A percentile compares a stretch with the other conserved stretches of the same genome.
Evolutionary conservation across 768 basidiomycete species (phyloP).

Genomic region (Daedaleopsis sinensis): DNA sequence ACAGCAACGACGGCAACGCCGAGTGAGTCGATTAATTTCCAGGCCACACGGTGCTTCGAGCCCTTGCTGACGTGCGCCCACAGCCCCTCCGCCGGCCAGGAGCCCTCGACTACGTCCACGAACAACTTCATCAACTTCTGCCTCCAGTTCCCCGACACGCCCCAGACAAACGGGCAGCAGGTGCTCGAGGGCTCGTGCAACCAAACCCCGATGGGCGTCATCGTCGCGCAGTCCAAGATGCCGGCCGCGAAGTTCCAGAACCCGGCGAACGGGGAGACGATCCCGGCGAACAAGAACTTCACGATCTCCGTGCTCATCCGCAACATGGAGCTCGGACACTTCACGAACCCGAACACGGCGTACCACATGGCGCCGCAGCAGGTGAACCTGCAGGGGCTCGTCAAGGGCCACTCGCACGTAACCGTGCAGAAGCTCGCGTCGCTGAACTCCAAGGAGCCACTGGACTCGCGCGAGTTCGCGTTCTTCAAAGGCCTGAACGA

Average conservation of each 20-base stretch:
- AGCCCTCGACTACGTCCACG: constrained; percentile 49
- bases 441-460: constrained; percentile 42
- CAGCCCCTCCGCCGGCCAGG: constrained; percentile 43
- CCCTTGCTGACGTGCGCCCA: neutral
- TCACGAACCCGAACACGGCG: constrained; percentile 55
- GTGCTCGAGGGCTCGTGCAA: constrained; percentile 58
- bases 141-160: constrained; percentile 31
- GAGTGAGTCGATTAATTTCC: neutral
- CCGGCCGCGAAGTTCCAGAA: constrained; percentile 56
- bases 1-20: constrained; percentile 51
- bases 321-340: constrained; percentile 55
- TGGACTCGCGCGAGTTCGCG: constrained; percentile 53
- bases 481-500: constrained; percentile 67
- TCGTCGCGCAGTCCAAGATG: constrained; percentile 52
- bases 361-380: constrained; percentile 59
- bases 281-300: constrained; percentile 53
- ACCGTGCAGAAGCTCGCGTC: constrained; percentile 49
- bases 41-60: neutral
- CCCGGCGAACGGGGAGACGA: constrained; percentile 49
- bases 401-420: constrained; percentile 59
- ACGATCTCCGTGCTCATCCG: constrained; percentile 52
- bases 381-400: constrained; percentile 42
- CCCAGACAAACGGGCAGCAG: constrained; percentile 48
- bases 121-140: constrained; percentile 75
- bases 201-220: constrained; percentile 60